Percentiles rank a stretch among this genome's conserved stretches.
These are phyloP conservation scores for Xylariomycetidae sp. DNA, from an alignment of 2,329 filamentous ascomycete genomes.

Conservation along the genomic window DNA sequence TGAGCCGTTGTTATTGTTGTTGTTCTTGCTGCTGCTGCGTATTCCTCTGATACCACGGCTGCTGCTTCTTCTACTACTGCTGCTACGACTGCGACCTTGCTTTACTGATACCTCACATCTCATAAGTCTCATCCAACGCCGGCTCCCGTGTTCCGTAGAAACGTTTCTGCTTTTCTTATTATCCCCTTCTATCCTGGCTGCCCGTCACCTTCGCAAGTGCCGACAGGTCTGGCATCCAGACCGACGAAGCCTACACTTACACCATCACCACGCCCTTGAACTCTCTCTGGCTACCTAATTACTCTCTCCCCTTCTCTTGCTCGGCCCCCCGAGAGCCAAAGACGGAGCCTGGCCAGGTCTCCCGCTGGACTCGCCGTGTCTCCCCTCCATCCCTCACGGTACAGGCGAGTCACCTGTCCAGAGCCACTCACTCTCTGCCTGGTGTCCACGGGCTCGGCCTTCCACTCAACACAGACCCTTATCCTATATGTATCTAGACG, in stretches of 20 bases:
- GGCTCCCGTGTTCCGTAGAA: conserved; percentile 4
- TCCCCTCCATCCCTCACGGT: background rate
- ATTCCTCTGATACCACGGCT: too few species aligned
- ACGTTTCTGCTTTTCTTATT: conserved; percentile 9
- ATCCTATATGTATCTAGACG: conserved; percentile 2
- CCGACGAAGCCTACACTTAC: conserved; percentile 1
- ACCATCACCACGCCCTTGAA: conserved; percentile 1
- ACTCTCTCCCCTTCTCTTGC: too few species aligned
- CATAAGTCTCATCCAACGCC: conserved; percentile 8
- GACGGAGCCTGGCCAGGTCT: conserved; percentile 4
- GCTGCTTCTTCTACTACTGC: conserved; percentile 3
- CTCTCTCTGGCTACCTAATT: conserved; percentile 3
- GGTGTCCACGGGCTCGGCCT: conserved; percentile 10
- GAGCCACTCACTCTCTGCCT: conserved; percentile 2
- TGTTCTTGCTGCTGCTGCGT: too few species aligned
- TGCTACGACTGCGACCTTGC: conserved; percentile 6
- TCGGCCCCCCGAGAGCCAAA: too few species aligned
- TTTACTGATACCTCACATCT: conserved; percentile 16
- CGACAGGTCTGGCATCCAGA: conserved; percentile 9
- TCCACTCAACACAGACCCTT: background rate
- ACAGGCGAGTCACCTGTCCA: conserved; percentile 3
- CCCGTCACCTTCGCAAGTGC: conserved; percentile 10
- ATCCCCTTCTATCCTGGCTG: too few species aligned
- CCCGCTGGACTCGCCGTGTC: conserved; percentile 3
- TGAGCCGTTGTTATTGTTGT: too few species aligned